These are phyloP conservation scores for Citeromyces hawaiiensis DNA, from an alignment of 1,139 yeast genomes.

Conservation along the genomic window DNA sequence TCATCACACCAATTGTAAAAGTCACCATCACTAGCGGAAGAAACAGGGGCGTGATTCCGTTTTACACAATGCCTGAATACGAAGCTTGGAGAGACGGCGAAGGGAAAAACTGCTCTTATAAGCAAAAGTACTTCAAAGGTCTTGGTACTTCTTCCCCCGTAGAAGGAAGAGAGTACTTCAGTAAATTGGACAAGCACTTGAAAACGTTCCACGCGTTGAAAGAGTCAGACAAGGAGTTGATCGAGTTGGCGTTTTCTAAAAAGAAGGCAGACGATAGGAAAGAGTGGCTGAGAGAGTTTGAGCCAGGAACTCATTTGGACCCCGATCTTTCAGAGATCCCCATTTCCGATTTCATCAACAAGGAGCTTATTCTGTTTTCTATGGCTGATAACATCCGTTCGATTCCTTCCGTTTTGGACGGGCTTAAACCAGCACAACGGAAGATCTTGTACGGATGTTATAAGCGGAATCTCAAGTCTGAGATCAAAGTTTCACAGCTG, in stretches of 20 bases:
- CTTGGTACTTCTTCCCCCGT: conserved; percentile 81
- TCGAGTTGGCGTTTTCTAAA: conserved; percentile 91
- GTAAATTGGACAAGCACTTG: conserved; percentile 75
- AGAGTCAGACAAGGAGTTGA: conserved; percentile 66
- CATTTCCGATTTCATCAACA: conserved; percentile 86
- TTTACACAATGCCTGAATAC: conserved; percentile 93
- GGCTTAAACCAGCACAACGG: conserved; percentile 95
- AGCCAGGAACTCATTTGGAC: conserved; percentile 88
- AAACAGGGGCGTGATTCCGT: conserved; percentile 43
- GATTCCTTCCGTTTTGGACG: conserved; percentile 89
- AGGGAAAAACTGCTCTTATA: conserved; percentile 69
- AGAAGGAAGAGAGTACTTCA: conserved; percentile 85
- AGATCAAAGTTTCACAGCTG: conserved; percentile 83
- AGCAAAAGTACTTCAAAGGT: conserved; percentile 95
- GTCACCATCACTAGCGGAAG: conserved; percentile 68
- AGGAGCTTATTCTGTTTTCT: conserved; percentile 86
- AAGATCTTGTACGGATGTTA: conserved; percentile 85
- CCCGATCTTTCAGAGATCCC: conserved; percentile 72
- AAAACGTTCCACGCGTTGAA: conserved; percentile 76
- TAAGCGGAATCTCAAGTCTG: conserved; percentile 62
- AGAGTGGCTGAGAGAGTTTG: conserved; percentile 84
- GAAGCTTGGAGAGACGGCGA: conserved; percentile 86
- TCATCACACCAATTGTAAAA: conserved; percentile 93
- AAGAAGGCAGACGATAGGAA: conserved; percentile 96
- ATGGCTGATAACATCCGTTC: conserved; percentile 97